A percentile compares a stretch with the other conserved stretches of the same genome.
These are phyloP conservation scores for Mycosphaerelloides madeirae DNA, from an alignment of 2,329 filamentous ascomycete species.

Conservation along the genomic window DNA sequence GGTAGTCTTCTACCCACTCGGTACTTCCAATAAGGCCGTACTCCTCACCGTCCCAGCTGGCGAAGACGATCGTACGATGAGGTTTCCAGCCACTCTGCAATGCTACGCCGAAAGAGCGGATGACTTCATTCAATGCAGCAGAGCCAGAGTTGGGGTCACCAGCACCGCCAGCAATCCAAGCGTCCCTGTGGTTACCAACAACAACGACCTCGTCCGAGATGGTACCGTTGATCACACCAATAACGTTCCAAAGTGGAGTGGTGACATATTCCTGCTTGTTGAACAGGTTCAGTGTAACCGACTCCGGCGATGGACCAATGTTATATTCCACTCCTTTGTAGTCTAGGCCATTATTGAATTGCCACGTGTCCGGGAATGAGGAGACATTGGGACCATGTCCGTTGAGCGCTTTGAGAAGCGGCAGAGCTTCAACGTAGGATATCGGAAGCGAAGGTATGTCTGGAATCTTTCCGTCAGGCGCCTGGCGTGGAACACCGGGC, in stretches of 20 bases:
- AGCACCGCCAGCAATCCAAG: slow-evolving; percentile 82
- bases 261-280: slow-evolving; percentile 49
- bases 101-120: slow-evolving; percentile 68
- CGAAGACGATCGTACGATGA: slow-evolving; percentile 84
- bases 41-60: slow-evolving; percentile 65
- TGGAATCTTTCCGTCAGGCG: slow-evolving; percentile 66
- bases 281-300: slow-evolving; percentile 50
- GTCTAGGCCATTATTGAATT: slow-evolving; percentile 55
- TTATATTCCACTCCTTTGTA: slow-evolving; percentile 81
- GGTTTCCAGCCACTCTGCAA: slow-evolving; percentile 74
- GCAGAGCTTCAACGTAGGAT: slow-evolving; percentile 80
- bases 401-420: slow-evolving; percentile 84
- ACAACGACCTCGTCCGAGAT: slow-evolving; percentile 81
- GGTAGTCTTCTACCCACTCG: slow-evolving; percentile 87
- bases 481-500: slow-evolving; percentile 73
- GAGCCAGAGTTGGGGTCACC: slow-evolving; percentile 80
- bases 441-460: slow-evolving; percentile 88
- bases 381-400: slow-evolving; percentile 75
- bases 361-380: slow-evolving; percentile 70
- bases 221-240: slow-evolving; percentile 85
- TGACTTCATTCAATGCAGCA: slow-evolving; percentile 71
- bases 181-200: slow-evolving; percentile 87
- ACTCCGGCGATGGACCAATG: slow-evolving; percentile 73
- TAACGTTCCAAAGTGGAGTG: slow-evolving; percentile 63
- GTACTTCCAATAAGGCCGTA: slow-evolving; percentile 83